A percentile compares a stretch with the other conserved stretches of the same genome.
Evolutionary conservation across 2,329 filamentous ascomycete genomes (phyloP).

Genomic region (Teratosphaeria pseudoeucalypti): DNA sequence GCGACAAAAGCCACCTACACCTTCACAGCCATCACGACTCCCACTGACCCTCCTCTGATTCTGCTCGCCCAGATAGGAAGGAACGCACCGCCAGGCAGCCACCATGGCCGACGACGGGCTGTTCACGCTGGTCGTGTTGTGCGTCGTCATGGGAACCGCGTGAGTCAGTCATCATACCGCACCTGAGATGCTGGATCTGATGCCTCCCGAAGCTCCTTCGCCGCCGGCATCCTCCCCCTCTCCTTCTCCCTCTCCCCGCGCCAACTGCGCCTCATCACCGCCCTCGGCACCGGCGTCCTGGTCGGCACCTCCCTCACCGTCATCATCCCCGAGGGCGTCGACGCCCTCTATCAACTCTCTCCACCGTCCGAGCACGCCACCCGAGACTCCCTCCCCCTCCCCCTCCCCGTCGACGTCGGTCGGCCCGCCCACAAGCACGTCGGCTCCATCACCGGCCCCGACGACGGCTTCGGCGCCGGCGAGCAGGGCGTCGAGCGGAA

Average conservation of each 20-base stretch:
- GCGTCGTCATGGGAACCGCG: constrained; percentile 56
- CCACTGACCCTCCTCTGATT: background rate
- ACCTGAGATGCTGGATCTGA: too few species aligned
- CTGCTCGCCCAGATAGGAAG: background rate
- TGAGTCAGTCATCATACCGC: too few species aligned
- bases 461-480: constrained; percentile 16
- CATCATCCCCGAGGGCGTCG: constrained; percentile 93
- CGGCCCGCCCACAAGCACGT: background rate
- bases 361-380: background rate
- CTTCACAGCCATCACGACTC: background rate
- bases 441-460: constrained; percentile 18
- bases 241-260: constrained; percentile 79
- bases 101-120: constrained; percentile 54
- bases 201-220: constrained; percentile 63
- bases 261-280: constrained; percentile 80
- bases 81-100: background rate
- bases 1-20: background rate
- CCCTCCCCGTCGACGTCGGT: background rate
- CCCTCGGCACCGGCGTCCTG: constrained; percentile 83
- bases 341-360: constrained; percentile 57
- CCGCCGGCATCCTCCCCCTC: constrained; percentile 81
- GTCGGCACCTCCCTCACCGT: constrained; percentile 93
- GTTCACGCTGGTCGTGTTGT: constrained; percentile 53
- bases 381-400: background rate
- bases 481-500: constrained; percentile 8